Evolutionary conservation across 2,329 filamentous ascomycete species (phyloP), one percentile per base, ranked within the genome.

Genomic region (Ceratocystis cacaofunesta): DNA sequence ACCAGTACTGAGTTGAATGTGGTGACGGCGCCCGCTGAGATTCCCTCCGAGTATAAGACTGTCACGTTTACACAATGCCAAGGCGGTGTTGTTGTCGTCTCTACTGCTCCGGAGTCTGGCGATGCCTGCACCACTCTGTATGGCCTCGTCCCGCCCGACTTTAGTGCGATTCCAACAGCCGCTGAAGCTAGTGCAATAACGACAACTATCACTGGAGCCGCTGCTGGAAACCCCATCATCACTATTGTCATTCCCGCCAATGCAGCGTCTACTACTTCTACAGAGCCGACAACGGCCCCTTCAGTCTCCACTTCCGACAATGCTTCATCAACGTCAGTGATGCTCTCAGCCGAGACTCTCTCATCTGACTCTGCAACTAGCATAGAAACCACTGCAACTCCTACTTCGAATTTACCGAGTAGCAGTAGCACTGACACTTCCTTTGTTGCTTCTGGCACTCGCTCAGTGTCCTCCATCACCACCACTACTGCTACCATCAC

Each of bases 41-140:
- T 60, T 44, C 62, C 55, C 22, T 50, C 55, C 43, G 57, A 63
- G 22, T 67, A 62, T 60, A 67, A 62, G 60, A 67, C 63, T 58
- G 61, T 65, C 19, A 62, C 66, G 17, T 48, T 67, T 43, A 62
- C 63, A 25, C 63, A 65, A 43, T 67, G 66, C 48, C 66, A 61
- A 28, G 15, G 43, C 12, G 63, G 48, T n/a, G 50, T 63, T 7
- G 62, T 30, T n/a, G 50, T 30, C 22, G 48, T 25, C 44, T 28
- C 22, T 64, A 30, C 22, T 44, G 50, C 32, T 43, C 36, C 15
- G 28, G 19, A 25, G 41, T 19, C 41, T n/a, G 62, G 50, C 22
- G 22, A 25, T 41, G 44, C 46, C 22, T 67, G 66, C 48, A 28
- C 61, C 2, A 63, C 52, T 10, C 28, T 67, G 43, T 63, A 65